phyloP scores from a whole-genome alignment of 208 protist genomes.

The Vickermania ingenoplastis region DNA sequence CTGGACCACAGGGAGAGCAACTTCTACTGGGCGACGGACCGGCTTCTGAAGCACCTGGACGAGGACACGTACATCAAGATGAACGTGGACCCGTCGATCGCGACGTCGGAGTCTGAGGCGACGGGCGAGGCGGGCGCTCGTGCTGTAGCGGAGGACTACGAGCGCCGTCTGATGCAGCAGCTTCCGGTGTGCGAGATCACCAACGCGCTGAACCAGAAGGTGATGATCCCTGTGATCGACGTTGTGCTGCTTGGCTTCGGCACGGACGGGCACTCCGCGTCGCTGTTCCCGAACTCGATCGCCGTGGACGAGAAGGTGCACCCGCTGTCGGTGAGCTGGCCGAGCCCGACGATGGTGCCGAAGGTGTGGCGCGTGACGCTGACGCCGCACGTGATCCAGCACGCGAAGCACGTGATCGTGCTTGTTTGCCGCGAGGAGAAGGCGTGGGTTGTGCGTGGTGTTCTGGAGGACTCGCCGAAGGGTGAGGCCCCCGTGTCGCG shows the following conservation, averaged over 20 bases:
- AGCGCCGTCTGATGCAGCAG: constrained; percentile 13
- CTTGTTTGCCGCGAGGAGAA: constrained; percentile 58
- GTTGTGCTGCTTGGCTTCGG: constrained; percentile 76
- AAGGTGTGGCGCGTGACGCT: constrained; percentile 77
- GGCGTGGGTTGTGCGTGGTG: constrained; percentile 54
- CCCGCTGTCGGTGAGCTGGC: constrained; percentile 42
- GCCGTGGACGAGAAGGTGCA: constrained; percentile 25
- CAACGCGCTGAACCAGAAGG: constrained; percentile 4
- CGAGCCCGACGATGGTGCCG: constrained; percentile 62
- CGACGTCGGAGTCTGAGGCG: constrained; percentile 16
- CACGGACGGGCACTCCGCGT: constrained; percentile 73
- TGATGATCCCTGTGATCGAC: constrained; percentile 40
- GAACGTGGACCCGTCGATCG: constrained; percentile 21
- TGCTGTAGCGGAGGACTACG: constrained; percentile 27
- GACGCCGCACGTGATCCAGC: constrained; percentile 44
- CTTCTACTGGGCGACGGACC: constrained; percentile 44
- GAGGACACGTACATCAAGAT: constrained; percentile 25
- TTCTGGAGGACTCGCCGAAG: constrained; percentile 16
- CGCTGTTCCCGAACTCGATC: constrained; percentile 63
- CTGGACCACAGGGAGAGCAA: constrained; percentile 43
- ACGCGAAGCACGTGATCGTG: constrained; percentile 60
- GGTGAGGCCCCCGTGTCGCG: constrained; percentile 32
- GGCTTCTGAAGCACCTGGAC: constrained; percentile 48
- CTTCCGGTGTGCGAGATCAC: constrained; percentile 7
- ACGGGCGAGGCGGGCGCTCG: constrained; percentile 25